Conservation (phyloP, 306 rosid genomes). For the Ochetophila trinervis region DNA sequence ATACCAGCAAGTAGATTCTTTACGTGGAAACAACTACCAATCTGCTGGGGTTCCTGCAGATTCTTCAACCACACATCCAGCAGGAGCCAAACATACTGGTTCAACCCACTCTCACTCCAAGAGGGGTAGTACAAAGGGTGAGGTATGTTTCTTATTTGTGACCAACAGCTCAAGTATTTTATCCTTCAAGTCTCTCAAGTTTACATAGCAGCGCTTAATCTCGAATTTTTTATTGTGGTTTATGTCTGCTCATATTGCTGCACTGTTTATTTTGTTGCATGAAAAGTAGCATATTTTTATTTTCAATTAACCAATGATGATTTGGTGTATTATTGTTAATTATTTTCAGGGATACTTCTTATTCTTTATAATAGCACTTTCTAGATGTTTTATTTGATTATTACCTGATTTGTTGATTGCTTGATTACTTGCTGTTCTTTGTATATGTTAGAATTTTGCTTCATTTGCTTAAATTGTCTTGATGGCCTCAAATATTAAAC, state of each 20-base stretch:
- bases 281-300: too few relatives aligned
- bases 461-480: constrained; percentile 6
- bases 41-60: constrained; percentile 15
- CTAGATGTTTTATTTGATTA: too few relatives aligned
- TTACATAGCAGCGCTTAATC: too few relatives aligned
- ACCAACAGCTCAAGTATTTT: neutral
- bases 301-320: too few relatives aligned
- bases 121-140: constrained; percentile 49
- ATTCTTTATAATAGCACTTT: too few relatives aligned
- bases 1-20: constrained; percentile 12
- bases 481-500: neutral
- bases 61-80: constrained; percentile 13
- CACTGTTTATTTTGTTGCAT: too few relatives aligned
- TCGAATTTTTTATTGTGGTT: neutral
- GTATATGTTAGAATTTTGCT: neutral
- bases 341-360: too few relatives aligned
- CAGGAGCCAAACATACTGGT: constrained; percentile 13
- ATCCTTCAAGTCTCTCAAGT: too few relatives aligned
- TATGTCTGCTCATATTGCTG: neutral
- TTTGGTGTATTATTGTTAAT: too few relatives aligned
- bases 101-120: constrained; percentile 40
- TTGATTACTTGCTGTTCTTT: constrained; percentile 4
- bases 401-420: neutral
- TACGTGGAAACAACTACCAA: constrained; percentile 9
- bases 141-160: constrained; percentile 50